These are phyloP conservation scores for Scedosporium apiospermum DNA, from an alignment of 2,329 filamentous ascomycete species.

Conservation along the genomic window DNA sequence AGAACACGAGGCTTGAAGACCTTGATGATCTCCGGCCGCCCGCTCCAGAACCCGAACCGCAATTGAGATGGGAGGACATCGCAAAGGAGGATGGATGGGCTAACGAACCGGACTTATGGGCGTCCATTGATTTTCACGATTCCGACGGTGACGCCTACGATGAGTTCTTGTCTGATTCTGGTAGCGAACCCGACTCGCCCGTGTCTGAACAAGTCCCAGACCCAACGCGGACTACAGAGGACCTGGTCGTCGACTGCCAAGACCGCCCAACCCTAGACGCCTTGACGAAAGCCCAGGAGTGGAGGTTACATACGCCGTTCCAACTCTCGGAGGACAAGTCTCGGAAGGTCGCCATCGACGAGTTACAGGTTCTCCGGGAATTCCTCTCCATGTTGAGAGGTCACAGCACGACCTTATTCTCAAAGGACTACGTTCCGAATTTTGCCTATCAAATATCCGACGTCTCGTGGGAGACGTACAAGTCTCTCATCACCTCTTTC, in stretches of 20 bases:
- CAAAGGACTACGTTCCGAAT: conserved; percentile 26
- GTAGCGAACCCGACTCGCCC: conserved; percentile 19
- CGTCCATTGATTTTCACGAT: conserved; percentile 56
- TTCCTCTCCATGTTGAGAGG: conserved; percentile 79
- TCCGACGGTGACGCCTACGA: conserved; percentile 48
- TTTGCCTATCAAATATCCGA: conserved; percentile 35
- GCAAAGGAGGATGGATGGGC: conserved; percentile 66
- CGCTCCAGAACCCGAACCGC: conserved; percentile 30
- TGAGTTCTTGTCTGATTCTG: conserved; percentile 17
- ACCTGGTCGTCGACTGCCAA: conserved; percentile 25
- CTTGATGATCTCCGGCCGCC: conserved; percentile 45
- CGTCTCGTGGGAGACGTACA: conserved; percentile 40
- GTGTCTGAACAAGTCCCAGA: conserved; percentile 17
- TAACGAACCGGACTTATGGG: conserved; percentile 59
- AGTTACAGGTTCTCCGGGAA: conserved; percentile 67
- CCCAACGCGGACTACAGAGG: conserved; percentile 12
- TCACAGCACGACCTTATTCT: conserved; percentile 64
- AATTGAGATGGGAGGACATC: conserved; percentile 71
- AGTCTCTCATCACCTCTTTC: conserved; percentile 35
- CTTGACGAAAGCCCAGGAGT: conserved; percentile 23
- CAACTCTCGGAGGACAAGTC: conserved; percentile 22
- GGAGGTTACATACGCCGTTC: conserved; percentile 24
- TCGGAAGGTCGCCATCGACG: conserved; percentile 46
- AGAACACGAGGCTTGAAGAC: conserved; percentile 56
- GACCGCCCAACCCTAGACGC: conserved; percentile 21